Evolutionary conservation across 805 yeast species (phyloP), one percentile per base, ranked within the genome.

Genomic region (Myxozyma geophila): DNA sequence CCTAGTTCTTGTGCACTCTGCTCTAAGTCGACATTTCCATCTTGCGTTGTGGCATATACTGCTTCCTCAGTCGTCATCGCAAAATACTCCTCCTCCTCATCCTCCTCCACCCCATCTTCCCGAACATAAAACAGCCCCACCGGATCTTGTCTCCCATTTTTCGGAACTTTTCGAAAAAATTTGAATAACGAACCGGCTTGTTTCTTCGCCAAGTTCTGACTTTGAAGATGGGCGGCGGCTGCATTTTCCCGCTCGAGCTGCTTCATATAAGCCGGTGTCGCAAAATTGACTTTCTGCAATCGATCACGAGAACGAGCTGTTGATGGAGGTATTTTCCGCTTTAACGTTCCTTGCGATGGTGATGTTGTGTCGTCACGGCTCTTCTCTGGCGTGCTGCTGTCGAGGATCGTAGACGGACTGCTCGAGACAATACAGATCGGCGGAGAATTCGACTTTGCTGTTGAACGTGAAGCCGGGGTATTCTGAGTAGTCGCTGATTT

Each of bases 91-190:
- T 33, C 35, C 17, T 41, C 37, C 23, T 54, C n/a, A n/a, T n/a
- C 58, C 15, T 54, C 58, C 1, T 54, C 51, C 6, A 44, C 58
- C 5, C n/a, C 10, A 7, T 44, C 58, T n/a, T 54, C 58, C 17
- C 33, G 19, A 21, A 23, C 12, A 40, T 41, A 40, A 23, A 53
- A 53, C 48, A 53, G 17, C 4, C 46, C 57, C 28, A 21, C 37
- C 8, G 17, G 4, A 43, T 53, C 49, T 41, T 41, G 15, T 9
- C 48, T 39, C 5, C 37, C 37, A 19, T 19, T 53, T 21, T 53
- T 41, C n/a, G 57, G 57, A 21, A 53, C 35, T 21, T 41, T 53
- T 35, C 19, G 28, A 17, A 53, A 41, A 28, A 53, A 53, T 13
- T 53, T 53, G 12, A 53, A 28, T 10, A 53, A 7, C 23, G 55